These are phyloP conservation scores for Daldinia grandis DNA, from an alignment of 495 filamentous ascomycete species.

Conservation along the genomic window DNA sequence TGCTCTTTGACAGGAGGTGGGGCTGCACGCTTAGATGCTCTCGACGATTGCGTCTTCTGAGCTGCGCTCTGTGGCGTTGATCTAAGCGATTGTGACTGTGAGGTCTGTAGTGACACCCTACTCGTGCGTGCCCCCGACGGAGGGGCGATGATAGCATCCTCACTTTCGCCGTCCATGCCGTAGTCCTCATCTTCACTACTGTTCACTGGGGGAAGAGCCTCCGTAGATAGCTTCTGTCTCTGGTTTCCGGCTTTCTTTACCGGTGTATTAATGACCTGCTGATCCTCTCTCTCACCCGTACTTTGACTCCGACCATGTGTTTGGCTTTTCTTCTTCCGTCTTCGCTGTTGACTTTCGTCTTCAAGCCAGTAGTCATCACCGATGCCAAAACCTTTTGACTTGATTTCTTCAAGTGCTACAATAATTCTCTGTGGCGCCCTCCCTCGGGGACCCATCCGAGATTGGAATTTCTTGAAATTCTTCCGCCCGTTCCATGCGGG, in stretches of 20 bases:
- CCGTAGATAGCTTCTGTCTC: conserved; percentile 12
- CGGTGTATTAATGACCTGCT: not conserved
- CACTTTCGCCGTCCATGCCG: conserved; percentile 30
- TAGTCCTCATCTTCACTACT: conserved; percentile 51
- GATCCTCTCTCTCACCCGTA: conserved; percentile 16
- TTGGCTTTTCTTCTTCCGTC: conserved; percentile 44
- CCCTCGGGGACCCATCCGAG: conserved; percentile 62
- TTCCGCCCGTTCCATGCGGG: conserved; percentile 93
- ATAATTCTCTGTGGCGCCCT: conserved; percentile 67
- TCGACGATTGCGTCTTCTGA: conserved; percentile 33
- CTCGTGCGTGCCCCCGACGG: conserved; percentile 35
- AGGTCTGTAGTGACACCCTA: conserved; percentile 38
- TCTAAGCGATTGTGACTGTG: conserved; percentile 47
- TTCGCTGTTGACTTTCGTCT: conserved; percentile 43
- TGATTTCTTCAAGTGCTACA: conserved; percentile 80
- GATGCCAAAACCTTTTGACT: conserved; percentile 80
- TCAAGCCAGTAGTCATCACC: conserved; percentile 85
- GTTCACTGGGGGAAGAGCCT: conserved; percentile 41
- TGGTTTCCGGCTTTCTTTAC: conserved; percentile 11
- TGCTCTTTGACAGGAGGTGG: conserved; percentile 46
- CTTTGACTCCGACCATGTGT: conserved; percentile 40
- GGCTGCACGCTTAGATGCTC: conserved; percentile 52
- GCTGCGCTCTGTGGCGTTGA: conserved; percentile 44
- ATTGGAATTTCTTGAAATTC: conserved; percentile 93
- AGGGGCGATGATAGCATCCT: conserved; percentile 33